Evolutionary conservation across 257 asterid species (phyloP).

Genomic region (Solanum chilense): DNA sequence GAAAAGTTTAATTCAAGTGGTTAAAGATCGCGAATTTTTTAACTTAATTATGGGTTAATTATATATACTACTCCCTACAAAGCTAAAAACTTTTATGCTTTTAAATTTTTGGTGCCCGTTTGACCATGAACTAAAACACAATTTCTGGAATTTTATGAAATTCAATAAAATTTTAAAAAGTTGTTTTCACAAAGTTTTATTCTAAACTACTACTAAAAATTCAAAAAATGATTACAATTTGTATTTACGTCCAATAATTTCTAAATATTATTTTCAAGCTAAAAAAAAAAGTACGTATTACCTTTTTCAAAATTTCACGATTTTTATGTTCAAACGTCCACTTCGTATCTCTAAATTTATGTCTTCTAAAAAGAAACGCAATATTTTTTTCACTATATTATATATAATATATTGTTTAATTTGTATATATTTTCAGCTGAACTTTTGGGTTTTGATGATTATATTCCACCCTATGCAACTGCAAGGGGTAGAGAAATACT

Average conservation of each 20-base stretch:
- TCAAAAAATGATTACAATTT: background rate
- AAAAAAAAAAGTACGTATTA: background rate
- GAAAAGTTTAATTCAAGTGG: background rate
- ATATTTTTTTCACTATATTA: background rate
- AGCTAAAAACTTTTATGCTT: background rate
- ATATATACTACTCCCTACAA: no score
- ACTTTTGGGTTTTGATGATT: conserved; percentile 32
- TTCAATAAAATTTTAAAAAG: background rate
- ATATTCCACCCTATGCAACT: conserved; percentile 26
- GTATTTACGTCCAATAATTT: background rate
- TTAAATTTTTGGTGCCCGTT: no score
- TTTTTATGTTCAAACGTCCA: background rate
- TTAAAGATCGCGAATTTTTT: background rate
- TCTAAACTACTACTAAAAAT: background rate
- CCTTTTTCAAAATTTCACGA: background rate
- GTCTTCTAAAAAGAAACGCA: background rate
- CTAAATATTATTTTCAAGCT: background rate
- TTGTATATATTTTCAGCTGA: conserved; percentile 27
- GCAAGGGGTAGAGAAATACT: conserved; percentile 17
- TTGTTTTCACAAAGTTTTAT: background rate
- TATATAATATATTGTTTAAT: background rate
- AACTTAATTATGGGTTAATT: background rate
- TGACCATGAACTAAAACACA: no score
- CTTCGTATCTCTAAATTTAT: background rate
- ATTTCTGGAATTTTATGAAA: no score